Percentiles rank a stretch among this genome's conserved stretches.
These are phyloP conservation scores for Globisporangium iwayamae DNA, from an alignment of 352 stramenopile genomes.

Conservation along the genomic window DNA sequence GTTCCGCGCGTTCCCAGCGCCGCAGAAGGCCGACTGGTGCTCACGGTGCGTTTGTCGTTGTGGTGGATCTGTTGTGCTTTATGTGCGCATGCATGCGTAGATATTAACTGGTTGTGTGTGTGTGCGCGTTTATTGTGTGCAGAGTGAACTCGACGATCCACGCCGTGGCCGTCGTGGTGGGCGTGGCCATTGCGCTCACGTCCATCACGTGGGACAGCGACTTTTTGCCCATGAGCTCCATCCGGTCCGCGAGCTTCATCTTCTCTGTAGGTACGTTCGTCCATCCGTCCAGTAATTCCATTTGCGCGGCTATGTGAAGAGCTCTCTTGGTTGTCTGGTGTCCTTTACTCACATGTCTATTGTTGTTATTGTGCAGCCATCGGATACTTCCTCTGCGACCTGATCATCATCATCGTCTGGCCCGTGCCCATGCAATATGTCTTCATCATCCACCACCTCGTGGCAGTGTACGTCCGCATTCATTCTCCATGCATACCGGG, in stretches of 20 bases:
- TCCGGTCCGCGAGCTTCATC: constrained; percentile 71
- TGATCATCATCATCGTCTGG: constrained; percentile 79
- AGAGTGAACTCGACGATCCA: constrained; percentile 84
- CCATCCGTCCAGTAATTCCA: neutral
- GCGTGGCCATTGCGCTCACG: constrained; percentile 58
- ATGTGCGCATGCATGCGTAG: neutral
- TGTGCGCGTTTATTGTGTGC: constrained; percentile 5
- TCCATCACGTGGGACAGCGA: constrained; percentile 58
- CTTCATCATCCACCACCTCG: constrained; percentile 76
- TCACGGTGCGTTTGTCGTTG: constrained; percentile 41
- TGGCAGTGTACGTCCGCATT: constrained; percentile 59
- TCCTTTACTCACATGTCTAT: neutral
- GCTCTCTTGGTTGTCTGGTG: neutral
- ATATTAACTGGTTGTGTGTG: neutral
- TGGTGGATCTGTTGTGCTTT: neutral
- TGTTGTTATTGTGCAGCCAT: constrained; percentile 36
- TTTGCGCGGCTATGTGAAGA: neutral
- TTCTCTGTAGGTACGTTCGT: constrained; percentile 81
- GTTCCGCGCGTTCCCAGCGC: constrained; percentile 55
- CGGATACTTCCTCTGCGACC: constrained; percentile 76
- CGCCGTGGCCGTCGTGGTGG: constrained; percentile 55
- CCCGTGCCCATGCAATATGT: constrained; percentile 73
- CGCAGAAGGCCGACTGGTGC: constrained; percentile 81
- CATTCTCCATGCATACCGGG: too few species aligned
- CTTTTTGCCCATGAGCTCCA: constrained; percentile 72